Evolutionary conservation across 1,284 basidiomycete genomes (phyloP).

Genomic region (Meira nashicola): DNA sequence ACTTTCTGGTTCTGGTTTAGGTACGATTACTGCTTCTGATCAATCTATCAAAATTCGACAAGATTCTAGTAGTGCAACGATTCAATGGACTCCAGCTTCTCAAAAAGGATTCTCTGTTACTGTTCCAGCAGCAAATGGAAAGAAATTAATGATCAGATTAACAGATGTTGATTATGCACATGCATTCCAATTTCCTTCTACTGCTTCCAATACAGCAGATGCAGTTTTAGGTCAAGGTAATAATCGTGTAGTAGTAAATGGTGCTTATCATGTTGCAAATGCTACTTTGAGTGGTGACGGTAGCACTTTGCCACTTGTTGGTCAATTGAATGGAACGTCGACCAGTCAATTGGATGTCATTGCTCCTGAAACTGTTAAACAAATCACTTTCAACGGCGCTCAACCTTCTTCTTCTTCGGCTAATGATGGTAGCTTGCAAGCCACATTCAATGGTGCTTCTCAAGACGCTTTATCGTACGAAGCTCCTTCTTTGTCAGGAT

Average conservation of each 20-base stretch:
- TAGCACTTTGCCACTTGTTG: slow-evolving; percentile 11
- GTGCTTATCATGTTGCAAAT: slow-evolving; percentile 13
- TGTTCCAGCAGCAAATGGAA: not conserved
- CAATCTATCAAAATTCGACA: not conserved
- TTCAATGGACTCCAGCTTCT: not conserved
- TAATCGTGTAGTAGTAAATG: slow-evolving; percentile 12
- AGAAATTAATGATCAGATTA: not conserved
- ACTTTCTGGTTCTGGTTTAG: slow-evolving; percentile 52
- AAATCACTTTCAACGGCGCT: slow-evolving; percentile 20
- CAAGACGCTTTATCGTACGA: not conserved
- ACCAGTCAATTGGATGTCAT: slow-evolving; percentile 13
- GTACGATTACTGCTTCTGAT: not conserved
- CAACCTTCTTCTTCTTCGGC: not conserved
- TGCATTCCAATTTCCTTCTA: not conserved
- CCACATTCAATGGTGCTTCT: slow-evolving; percentile 8
- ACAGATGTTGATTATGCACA: not conserved
- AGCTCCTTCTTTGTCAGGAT: slow-evolving; percentile 14
- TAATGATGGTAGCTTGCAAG: slow-evolving; percentile 12
- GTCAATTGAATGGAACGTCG: slow-evolving; percentile 16
- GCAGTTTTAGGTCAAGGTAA: not conserved
- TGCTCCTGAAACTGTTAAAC: slow-evolving; percentile 10
- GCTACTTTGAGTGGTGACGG: not conserved
- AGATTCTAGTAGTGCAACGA: not conserved
- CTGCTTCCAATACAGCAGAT: not conserved
- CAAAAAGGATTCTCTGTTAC: not conserved